phyloP scores from a whole-genome alignment of 225 moss, liverwort and hornwort genomes.

The Straminergon stramineum region DNA sequence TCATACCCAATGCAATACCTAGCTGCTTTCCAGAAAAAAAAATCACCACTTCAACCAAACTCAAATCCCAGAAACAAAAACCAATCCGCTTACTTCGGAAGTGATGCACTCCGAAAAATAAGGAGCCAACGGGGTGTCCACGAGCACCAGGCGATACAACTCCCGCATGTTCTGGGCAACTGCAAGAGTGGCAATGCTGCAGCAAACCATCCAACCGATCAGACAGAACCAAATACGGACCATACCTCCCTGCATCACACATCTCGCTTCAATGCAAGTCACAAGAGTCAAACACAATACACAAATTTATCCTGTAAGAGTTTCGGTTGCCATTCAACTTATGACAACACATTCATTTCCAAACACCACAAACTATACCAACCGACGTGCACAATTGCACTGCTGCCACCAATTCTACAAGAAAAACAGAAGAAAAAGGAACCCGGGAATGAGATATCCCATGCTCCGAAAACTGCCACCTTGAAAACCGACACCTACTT shows the following conservation, averaged over 20 bases:
- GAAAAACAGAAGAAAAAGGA: not conserved
- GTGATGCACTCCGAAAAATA: conserved; percentile 99
- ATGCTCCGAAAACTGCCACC: not conserved
- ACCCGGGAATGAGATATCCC: not conserved
- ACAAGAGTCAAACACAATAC: not conserved
- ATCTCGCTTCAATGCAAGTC: not conserved
- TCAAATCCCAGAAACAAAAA: not conserved
- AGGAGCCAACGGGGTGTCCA: conserved; percentile 94
- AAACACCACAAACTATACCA: not conserved
- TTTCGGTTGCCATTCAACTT: not conserved
- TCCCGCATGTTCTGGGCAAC: conserved; percentile 99
- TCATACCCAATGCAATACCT: not conserved
- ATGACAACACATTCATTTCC: not conserved
- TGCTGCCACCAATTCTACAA: not conserved
- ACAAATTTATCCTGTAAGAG: not conserved
- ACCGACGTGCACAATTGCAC: not conserved
- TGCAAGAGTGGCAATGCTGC: conserved; percentile 95
- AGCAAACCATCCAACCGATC: not conserved
- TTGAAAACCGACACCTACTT: not conserved
- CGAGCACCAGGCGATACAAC: conserved; percentile 90
- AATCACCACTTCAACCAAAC: not conserved
- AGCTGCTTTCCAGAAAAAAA: not conserved
- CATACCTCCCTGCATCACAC: not conserved
- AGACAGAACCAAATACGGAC: not conserved
- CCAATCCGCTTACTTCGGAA: conserved; percentile 60